Base-by-base conservation (phyloP, 2,329 filamentous ascomycete genomes). In the Clathrospora elynae region DNA sequence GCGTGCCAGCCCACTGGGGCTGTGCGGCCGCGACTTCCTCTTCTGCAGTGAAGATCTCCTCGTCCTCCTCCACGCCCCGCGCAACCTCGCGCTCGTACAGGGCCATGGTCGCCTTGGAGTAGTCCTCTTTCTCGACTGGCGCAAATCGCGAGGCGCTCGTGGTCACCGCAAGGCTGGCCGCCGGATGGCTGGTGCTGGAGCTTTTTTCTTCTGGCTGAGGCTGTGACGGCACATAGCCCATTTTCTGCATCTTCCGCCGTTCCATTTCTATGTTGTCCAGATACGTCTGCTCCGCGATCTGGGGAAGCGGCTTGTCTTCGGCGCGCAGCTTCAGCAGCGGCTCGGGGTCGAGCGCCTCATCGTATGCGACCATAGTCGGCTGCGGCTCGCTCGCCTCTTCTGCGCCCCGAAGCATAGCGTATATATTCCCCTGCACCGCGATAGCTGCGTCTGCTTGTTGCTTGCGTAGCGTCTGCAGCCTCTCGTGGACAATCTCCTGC, bases 21-120 rank as follows among this genome's bases (percentile, higher is more conserved):
- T 83, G 83, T 3, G 80, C 75, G 4, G 75, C 73, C 7, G 80
- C 81, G 17, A 96, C 84, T 26, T 85, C 80, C 71, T 96, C 93
- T 73, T 99, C 93, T 6, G 85, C 88, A 0, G 88, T 85, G 63
- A 99, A 96, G 22, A 99, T 88, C 70, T 99, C 93, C 68, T 99
- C 93, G 61, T 96, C 90, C 64, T 97, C 93, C 49, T 86, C 84
- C 7, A 99, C 83, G 1, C 93, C 93, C 49, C 90, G 86, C 13
- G 93, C 92, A 31, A 95, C 88, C 70, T 97, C 93, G 35, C 91
- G 84, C 62, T 97, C 91, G 67, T 95, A 96, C 22, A 96, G 75
- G 4, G 89, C 90, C 70, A 88, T 91, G 29, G 90, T 95, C 1
- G 88, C 87, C 63, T 90, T 85, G 0, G 90, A 95, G 59, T 89